phyloP scores from a whole-genome alignment of 257 asterid genomes.

The Plantago major region DNA sequence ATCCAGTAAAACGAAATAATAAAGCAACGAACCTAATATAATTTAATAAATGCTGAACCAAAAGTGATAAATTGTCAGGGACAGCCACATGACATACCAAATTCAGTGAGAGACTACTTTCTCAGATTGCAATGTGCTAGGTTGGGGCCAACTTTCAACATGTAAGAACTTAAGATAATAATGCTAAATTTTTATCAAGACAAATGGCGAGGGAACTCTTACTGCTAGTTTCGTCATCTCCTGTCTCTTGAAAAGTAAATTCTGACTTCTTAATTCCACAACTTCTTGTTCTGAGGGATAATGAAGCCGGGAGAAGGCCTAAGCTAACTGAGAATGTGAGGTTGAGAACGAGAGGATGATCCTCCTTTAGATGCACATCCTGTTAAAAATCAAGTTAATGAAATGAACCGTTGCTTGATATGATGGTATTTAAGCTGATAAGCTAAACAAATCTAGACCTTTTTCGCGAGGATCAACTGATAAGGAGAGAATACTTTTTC shows the following conservation, averaged over 20 bases:
- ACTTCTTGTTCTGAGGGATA: conserved; percentile 71
- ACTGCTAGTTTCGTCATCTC: conserved; percentile 64
- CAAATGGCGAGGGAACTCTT: conserved; percentile 27
- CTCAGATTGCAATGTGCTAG: background rate
- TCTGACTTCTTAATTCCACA: conserved; percentile 85
- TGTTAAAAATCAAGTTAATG: conserved; percentile 40
- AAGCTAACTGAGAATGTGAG: conserved; percentile 82
- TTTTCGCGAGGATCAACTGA: conserved; percentile 49
- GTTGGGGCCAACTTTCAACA: conserved; percentile 1
- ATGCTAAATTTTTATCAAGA: background rate
- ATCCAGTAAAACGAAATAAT: background rate
- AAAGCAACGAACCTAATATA: conserved; percentile 3
- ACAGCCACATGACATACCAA: background rate
- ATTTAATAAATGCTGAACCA: conserved; percentile 4
- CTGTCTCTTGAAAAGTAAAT: conserved; percentile 59
- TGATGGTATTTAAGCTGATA: conserved; percentile 9
- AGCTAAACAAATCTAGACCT: conserved; percentile 45
- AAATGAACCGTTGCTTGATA: conserved; percentile 17
- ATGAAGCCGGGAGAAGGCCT: conserved; percentile 79
- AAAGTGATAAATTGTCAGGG: background rate
- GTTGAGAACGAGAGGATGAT: conserved; percentile 86
- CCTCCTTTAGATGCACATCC: conserved; percentile 69
- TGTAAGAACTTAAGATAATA: conserved; percentile 9
- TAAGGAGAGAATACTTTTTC: conserved; percentile 49
- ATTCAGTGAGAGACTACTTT: background rate